phyloP scores from a whole-genome alignment of 208 protist genomes.

The Leishmania braziliensis region DNA sequence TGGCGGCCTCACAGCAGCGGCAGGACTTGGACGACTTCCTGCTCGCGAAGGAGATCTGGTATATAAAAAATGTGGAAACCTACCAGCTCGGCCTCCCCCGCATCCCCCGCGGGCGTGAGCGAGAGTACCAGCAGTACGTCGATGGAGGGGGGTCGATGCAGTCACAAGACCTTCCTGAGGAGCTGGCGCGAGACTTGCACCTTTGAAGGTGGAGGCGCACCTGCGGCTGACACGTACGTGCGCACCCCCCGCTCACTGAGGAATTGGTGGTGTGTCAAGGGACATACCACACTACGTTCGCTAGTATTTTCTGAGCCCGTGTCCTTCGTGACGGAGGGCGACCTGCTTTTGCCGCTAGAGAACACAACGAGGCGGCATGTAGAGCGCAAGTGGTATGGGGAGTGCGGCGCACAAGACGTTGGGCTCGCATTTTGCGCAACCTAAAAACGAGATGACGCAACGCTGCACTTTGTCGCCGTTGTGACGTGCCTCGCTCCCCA shows the following conservation, averaged over 20 bases:
- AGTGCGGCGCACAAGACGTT: not conserved
- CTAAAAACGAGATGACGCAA: not conserved
- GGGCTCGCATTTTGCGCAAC: not conserved
- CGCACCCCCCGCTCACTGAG: not conserved
- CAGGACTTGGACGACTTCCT: conserved; percentile 90
- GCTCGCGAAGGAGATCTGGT: conserved; percentile 89
- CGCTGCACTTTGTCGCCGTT: not conserved
- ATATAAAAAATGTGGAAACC: conserved; percentile 91
- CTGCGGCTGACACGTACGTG: not conserved
- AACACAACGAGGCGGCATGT: not conserved
- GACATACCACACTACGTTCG: not conserved
- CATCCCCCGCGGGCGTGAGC: conserved; percentile 75
- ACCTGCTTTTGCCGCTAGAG: not conserved
- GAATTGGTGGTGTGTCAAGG: no score
- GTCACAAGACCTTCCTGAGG: conserved; percentile 48
- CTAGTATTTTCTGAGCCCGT: not conserved
- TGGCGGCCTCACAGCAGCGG: conserved; percentile 72
- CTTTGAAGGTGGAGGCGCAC: conserved; percentile 2
- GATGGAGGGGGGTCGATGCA: conserved; percentile 33
- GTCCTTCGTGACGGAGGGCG: not conserved
- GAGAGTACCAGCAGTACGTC: conserved; percentile 72
- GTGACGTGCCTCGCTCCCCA: not conserved
- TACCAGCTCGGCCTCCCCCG: conserved; percentile 83
- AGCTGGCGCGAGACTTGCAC: conserved; percentile 49
- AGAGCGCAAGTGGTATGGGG: not conserved